Conservation (phyloP, 495 filamentous ascomycete genomes). For the Aspergillus diversus region DNA sequence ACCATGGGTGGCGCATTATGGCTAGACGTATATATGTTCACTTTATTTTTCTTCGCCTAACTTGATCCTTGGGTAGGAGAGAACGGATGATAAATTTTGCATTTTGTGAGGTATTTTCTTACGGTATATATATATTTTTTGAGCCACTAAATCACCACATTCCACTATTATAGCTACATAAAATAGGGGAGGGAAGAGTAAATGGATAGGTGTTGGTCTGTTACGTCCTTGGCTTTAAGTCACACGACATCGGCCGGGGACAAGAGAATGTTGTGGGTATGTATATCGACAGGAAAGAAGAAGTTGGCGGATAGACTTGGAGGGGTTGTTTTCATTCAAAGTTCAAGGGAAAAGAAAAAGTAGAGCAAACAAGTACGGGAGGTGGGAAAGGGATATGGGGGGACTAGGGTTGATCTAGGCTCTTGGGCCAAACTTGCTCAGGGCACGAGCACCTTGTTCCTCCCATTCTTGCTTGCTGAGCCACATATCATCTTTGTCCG, state of each 20-base stretch:
- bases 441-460: constrained; percentile 81
- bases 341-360: constrained; percentile 4
- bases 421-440: constrained; percentile 79
- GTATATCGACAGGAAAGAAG: constrained; percentile 21
- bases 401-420: constrained; percentile 56
- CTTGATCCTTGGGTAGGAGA: neutral
- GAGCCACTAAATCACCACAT: neutral
- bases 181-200: neutral
- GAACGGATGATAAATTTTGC: too few relatives aligned
- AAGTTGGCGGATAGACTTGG: neutral
- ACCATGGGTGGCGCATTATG: neutral
- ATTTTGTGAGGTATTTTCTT: too few relatives aligned
- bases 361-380: constrained; percentile 8
- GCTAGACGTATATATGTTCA: neutral
- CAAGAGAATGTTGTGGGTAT: constrained; percentile 13
- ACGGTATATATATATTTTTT: neutral
- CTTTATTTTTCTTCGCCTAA: neutral
- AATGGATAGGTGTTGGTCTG: constrained; percentile 1
- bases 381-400: constrained; percentile 14
- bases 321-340: constrained; percentile 7
- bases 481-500: constrained; percentile 99
- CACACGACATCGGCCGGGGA: constrained; percentile 5
- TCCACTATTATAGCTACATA: neutral
- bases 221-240: constrained; percentile 9
- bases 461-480: constrained; percentile 95